These are phyloP conservation scores for Harrya chromipes DNA, from an alignment of 768 basidiomycete genomes.

Conservation along the genomic window DNA sequence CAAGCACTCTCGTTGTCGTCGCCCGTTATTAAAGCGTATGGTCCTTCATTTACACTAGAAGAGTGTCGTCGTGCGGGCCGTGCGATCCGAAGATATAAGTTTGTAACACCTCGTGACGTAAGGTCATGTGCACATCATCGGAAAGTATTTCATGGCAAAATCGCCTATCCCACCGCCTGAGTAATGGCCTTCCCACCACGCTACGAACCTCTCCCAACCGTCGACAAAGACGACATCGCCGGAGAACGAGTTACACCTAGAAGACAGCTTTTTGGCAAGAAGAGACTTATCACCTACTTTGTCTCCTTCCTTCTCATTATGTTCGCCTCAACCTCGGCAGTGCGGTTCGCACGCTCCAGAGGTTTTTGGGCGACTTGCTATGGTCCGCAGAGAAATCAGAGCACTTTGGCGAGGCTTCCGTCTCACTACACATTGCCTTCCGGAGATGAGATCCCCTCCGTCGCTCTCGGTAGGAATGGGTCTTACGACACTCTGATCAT, in stretches of 20 bases:
- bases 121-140: not conserved
- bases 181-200: conserved; percentile 23
- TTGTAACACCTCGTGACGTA: not conserved
- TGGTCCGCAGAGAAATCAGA: conserved; percentile 20
- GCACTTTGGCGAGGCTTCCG: conserved; percentile 30
- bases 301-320: conserved; percentile 21
- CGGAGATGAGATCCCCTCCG: conserved; percentile 63
- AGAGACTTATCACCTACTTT: conserved; percentile 21
- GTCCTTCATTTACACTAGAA: too few relatives aligned
- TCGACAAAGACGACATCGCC: conserved; percentile 13
- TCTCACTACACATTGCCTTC: conserved; percentile 59
- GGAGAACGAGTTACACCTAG: not conserved
- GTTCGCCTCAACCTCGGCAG: conserved; percentile 19
- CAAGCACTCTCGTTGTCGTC: too few relatives aligned
- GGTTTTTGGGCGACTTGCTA: conserved; percentile 19
- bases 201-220: conserved; percentile 25
- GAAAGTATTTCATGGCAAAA: not conserved
- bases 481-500: not conserved
- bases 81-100: too few relatives aligned
- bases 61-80: too few relatives aligned
- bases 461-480: conserved; percentile 52
- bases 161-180: not conserved
- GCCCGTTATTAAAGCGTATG: too few relatives aligned
- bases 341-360: conserved; percentile 17
- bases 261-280: conserved; percentile 12